phyloP scores from a whole-genome alignment of 345 rosid genomes.

The Aethionema arabicum region DNA sequence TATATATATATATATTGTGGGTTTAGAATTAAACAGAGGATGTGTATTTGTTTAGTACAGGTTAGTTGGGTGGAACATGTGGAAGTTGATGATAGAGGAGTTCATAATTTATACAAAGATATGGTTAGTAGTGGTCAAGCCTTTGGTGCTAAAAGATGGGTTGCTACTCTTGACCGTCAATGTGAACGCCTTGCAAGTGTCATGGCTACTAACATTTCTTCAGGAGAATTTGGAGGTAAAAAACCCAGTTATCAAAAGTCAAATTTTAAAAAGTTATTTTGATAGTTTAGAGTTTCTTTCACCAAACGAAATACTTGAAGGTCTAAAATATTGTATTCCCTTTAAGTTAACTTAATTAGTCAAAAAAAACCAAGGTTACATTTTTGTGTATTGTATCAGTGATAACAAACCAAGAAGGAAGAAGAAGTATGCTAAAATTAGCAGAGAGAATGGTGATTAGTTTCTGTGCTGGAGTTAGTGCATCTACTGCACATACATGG shows the following conservation, averaged over 20 bases:
- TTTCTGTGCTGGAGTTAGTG: slow-evolving; percentile 91
- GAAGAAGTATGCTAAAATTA: slow-evolving; percentile 87
- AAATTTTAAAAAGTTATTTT: no score
- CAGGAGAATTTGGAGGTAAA: slow-evolving; percentile 72
- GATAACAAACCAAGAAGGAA: slow-evolving; percentile 73
- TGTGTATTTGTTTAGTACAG: slow-evolving; percentile 32
- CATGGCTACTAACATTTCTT: slow-evolving; percentile 77
- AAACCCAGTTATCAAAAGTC: no score
- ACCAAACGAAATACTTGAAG: no score
- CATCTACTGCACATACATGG: slow-evolving; percentile 88
- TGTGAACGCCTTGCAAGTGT: slow-evolving; percentile 93
- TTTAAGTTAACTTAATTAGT: not conserved
- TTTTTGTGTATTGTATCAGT: slow-evolving; percentile 24
- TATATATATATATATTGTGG: not conserved
- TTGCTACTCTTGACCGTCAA: slow-evolving; percentile 77
- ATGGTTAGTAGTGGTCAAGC: slow-evolving; percentile 77
- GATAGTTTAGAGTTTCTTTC: no score
- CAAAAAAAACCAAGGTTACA: not conserved
- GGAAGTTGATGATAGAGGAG: slow-evolving; percentile 91
- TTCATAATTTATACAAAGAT: slow-evolving; percentile 78
- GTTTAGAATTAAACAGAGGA: not conserved
- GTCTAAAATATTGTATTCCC: not conserved
- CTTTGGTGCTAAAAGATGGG: slow-evolving; percentile 95
- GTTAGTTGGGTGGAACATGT: slow-evolving; percentile 96
- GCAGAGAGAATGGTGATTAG: slow-evolving; percentile 92